Conservation (phyloP, 2,329 filamentous ascomycete genomes). For the Neofusicoccum sp. region DNA sequence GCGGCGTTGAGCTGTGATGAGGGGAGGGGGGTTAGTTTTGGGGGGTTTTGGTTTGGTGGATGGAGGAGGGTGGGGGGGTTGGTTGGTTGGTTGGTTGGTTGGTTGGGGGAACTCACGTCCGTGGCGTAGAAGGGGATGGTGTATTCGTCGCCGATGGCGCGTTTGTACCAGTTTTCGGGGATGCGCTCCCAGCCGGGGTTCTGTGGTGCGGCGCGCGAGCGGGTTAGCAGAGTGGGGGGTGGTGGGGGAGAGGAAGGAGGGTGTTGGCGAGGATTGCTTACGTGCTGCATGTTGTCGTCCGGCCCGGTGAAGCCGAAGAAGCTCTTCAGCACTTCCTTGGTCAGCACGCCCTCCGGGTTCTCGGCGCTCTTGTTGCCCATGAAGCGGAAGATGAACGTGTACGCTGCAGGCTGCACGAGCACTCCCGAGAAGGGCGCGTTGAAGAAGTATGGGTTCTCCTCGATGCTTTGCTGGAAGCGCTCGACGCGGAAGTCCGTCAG, state of each 20-base stretch:
- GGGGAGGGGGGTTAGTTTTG: too few species aligned
- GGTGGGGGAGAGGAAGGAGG: not conserved
- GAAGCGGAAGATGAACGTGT: slow-evolving; percentile 30
- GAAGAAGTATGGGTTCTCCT: slow-evolving; percentile 5
- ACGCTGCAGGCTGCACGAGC: slow-evolving; percentile 27
- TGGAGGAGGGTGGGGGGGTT: too few species aligned
- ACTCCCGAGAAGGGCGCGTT: slow-evolving; percentile 4
- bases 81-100: too few species aligned
- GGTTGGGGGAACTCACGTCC: not conserved
- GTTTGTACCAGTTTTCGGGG: slow-evolving; percentile 16
- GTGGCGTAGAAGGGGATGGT: not conserved
- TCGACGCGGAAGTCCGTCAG: slow-evolving; percentile 7
- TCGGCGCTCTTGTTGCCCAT: slow-evolving; percentile 32
- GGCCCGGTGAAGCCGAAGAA: slow-evolving; percentile 4
- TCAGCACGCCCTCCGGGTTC: slow-evolving; percentile 28
- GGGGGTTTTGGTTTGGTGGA: too few species aligned
- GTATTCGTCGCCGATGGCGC: not conserved
- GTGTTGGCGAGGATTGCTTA: not conserved
- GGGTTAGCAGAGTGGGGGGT: not conserved
- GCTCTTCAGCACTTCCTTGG: slow-evolving; percentile 14
- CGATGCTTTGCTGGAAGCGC: slow-evolving; percentile 6
- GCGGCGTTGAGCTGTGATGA: not conserved
- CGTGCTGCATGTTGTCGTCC: not conserved
- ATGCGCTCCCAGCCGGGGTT: slow-evolving; percentile 8
- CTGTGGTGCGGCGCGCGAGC: not conserved